A percentile compares a stretch with the other conserved stretches of the same genome.
Conservation (phyloP, 345 rosid species). For the Syzygium aromaticum region DNA sequence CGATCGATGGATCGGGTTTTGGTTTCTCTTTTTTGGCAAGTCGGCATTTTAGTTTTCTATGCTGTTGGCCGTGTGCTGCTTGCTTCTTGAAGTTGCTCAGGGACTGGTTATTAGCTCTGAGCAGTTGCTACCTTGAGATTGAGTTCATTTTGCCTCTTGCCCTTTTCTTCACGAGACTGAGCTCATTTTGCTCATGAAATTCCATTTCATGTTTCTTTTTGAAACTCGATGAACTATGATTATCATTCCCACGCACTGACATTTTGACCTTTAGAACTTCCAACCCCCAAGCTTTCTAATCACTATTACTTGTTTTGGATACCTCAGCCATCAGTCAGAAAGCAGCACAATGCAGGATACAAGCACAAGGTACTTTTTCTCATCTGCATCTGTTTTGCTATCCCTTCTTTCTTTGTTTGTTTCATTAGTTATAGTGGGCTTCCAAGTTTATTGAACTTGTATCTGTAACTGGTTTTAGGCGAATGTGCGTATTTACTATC, state of each 20-base stretch:
- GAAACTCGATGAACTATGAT: background rate
- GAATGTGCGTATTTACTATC: conserved; percentile 85
- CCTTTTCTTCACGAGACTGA: background rate
- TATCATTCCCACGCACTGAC: background rate
- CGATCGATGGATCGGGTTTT: background rate
- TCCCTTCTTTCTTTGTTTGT: background rate
- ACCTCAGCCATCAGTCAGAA: conserved; percentile 94
- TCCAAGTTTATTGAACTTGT: background rate
- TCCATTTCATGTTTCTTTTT: background rate
- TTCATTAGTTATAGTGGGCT: background rate
- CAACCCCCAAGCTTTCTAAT: background rate
- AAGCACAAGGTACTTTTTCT: conserved; percentile 72
- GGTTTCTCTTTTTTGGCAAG: background rate
- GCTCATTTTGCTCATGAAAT: background rate
- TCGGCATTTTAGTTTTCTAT: background rate
- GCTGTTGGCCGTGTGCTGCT: background rate
- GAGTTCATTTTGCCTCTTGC: background rate
- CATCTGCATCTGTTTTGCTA: background rate
- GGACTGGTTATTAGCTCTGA: background rate
- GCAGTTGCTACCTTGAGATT: background rate
- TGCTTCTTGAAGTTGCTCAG: background rate
- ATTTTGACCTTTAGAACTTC: background rate
- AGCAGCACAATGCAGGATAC: conserved; percentile 98
- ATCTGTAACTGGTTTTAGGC: conserved; percentile 38
- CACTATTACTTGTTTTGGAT: background rate